Conservation (phyloP, 2,329 filamentous ascomycete genomes). For the Cladosporium sp. region DNA sequence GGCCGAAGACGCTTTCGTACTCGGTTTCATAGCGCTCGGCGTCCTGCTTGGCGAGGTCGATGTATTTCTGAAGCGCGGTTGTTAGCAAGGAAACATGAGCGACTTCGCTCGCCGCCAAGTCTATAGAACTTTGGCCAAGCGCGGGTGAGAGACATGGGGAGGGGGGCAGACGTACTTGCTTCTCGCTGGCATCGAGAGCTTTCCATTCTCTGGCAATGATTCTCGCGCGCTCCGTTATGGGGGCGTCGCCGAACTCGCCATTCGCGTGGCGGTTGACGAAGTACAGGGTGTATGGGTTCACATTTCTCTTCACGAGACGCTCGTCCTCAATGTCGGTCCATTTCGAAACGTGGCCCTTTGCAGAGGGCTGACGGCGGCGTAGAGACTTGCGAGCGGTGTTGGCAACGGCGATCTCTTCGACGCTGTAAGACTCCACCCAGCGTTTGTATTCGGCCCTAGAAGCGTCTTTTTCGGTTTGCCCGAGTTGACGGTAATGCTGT, state of each 20-base stretch:
- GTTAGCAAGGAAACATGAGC: too few species aligned
- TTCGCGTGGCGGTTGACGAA: constrained; percentile 39
- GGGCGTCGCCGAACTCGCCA: constrained; percentile 50
- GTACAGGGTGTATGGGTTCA: constrained; percentile 43
- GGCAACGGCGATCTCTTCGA: constrained; percentile 54
- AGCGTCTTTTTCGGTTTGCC: constrained; percentile 43
- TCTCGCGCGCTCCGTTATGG: constrained; percentile 35
- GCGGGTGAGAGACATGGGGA: too few species aligned
- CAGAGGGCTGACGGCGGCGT: constrained; percentile 19
- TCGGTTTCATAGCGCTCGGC: neutral
- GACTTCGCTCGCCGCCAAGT: too few species aligned
- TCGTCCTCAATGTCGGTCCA: constrained; percentile 48
- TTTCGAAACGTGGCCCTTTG: constrained; percentile 10
- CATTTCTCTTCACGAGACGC: constrained; percentile 45
- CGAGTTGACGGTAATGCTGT: constrained; percentile 52
- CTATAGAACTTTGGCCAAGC: too few species aligned
- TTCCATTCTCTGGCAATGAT: constrained; percentile 47
- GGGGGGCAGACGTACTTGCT: too few species aligned
- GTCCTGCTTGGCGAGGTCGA: neutral
- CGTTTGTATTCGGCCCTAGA: constrained; percentile 44
- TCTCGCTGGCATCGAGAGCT: constrained; percentile 42
- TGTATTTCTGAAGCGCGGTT: constrained; percentile 6
- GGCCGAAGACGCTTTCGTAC: neutral
- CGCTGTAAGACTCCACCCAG: constrained; percentile 54
- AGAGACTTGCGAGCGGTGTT: constrained; percentile 52